phyloP scores from a whole-genome alignment of 176 grass and related monocot species.

The Zizania latifolia region DNA sequence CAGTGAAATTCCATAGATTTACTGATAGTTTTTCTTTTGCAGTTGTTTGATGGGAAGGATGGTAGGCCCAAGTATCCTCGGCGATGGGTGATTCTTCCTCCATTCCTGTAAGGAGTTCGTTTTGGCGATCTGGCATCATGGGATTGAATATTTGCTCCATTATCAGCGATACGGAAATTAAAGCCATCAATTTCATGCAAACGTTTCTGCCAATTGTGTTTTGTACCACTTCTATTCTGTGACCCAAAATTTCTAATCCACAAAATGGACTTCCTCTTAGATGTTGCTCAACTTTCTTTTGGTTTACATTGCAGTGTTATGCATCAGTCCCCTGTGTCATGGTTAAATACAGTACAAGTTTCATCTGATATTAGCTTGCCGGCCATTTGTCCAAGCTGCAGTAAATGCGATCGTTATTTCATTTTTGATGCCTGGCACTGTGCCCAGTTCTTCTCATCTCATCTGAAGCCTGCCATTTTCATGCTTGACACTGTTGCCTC shows the following conservation, averaged over 20 bases:
- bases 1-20: background rate
- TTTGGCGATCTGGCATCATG: background rate
- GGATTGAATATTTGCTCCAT: background rate
- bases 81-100: slow-evolving; percentile 89
- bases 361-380: background rate
- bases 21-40: slow-evolving; percentile 35
- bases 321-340: background rate
- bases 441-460: background rate
- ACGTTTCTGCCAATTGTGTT: slow-evolving; percentile 13
- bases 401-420: slow-evolving; percentile 6
- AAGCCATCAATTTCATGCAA: background rate
- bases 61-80: slow-evolving; percentile 74
- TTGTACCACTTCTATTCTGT: slow-evolving; percentile 8
- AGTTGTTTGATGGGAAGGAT: slow-evolving; percentile 90
- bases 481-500: background rate
- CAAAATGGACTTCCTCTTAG: slow-evolving; percentile 19
- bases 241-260: background rate
- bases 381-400: background rate
- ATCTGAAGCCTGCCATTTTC: background rate
- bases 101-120: slow-evolving; percentile 50
- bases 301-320: background rate
- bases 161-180: background rate
- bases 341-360: background rate
- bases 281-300: background rate
- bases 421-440: background rate